These are phyloP conservation scores for Fusarium hainanense DNA, from an alignment of 2,329 filamentous ascomycete species.

Conservation along the genomic window DNA sequence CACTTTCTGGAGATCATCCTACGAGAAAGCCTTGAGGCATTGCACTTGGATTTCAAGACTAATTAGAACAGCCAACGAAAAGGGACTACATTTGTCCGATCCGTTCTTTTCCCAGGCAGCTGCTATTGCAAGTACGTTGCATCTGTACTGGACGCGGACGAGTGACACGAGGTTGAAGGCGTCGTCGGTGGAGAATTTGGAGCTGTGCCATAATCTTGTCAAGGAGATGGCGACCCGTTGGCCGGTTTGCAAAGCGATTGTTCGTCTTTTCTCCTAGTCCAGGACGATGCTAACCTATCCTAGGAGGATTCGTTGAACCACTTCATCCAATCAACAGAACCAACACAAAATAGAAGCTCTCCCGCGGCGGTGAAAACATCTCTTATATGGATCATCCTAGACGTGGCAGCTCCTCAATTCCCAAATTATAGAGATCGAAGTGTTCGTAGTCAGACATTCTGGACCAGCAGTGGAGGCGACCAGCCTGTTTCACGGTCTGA, in stretches of 20 bases:
- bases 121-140: slow-evolving; percentile 17
- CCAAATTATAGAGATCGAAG: slow-evolving; percentile 11
- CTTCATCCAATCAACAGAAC: slow-evolving; percentile 13
- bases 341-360: not conserved
- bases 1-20: slow-evolving; percentile 26
- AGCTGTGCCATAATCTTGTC: slow-evolving; percentile 21
- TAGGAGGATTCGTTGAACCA: slow-evolving; percentile 5
- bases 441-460: not conserved
- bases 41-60: slow-evolving; percentile 32
- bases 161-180: slow-evolving; percentile 4
- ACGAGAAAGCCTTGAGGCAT: slow-evolving; percentile 20
- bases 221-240: slow-evolving; percentile 21
- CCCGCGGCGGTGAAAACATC: slow-evolving; percentile 8
- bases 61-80: slow-evolving; percentile 17
- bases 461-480: not conserved
- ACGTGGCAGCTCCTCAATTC: slow-evolving; percentile 28
- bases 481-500: not conserved
- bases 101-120: slow-evolving; percentile 33
- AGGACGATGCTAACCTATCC: rapidly evolving
- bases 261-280: not conserved
- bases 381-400: slow-evolving; percentile 23
- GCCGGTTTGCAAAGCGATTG: slow-evolving; percentile 27
- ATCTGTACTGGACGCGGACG: slow-evolving; percentile 13
- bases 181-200: slow-evolving; percentile 5
- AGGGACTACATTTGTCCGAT: slow-evolving; percentile 12